These are phyloP conservation scores for Tulasnella sp. DNA, from an alignment of 768 basidiomycete genomes.

Conservation along the genomic window DNA sequence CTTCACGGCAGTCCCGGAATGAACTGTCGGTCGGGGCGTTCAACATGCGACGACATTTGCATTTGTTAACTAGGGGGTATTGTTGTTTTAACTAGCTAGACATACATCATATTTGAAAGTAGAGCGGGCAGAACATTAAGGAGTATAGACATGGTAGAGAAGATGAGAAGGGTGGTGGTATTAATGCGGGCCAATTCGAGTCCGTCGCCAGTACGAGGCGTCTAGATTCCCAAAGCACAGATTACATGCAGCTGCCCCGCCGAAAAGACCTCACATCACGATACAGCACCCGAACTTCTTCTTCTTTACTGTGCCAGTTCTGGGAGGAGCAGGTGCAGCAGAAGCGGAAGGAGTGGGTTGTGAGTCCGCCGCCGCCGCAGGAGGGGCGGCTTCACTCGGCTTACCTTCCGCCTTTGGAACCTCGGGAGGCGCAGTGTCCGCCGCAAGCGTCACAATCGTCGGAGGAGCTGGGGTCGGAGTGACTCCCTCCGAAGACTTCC, in stretches of 20 bases:
- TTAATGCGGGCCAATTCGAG: neutral
- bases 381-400: neutral
- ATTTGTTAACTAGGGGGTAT: neutral
- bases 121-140: neutral
- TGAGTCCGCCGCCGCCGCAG: neutral
- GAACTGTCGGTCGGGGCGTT: neutral
- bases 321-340: neutral
- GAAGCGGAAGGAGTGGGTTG: neutral
- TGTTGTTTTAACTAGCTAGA: neutral
- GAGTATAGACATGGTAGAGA: neutral
- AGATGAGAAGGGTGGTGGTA: neutral
- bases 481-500: neutral
- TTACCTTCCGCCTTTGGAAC: neutral
- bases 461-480: neutral
- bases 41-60: neutral
- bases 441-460: neutral
- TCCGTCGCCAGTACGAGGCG: neutral
- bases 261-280: neutral
- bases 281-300: neutral
- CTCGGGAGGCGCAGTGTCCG: neutral
- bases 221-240: neutral
- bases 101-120: neutral
- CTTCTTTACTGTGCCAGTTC: neutral
- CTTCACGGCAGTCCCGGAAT: no score
- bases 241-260: neutral